These are phyloP conservation scores for Colletotrichum musae DNA, from an alignment of 2,329 filamentous ascomycete genomes.

Conservation along the genomic window DNA sequence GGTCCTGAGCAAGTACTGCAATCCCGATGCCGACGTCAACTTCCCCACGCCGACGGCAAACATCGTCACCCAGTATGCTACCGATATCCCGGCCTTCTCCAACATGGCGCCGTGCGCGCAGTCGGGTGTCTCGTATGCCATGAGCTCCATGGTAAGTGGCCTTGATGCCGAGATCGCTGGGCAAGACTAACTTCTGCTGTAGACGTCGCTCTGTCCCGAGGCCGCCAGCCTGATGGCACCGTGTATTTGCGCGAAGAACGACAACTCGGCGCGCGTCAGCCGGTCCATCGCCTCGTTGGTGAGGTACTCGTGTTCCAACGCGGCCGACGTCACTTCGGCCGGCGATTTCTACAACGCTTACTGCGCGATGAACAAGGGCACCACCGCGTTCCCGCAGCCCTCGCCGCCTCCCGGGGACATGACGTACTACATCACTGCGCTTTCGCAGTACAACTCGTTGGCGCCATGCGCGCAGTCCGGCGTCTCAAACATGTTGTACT, in stretches of 20 bases:
- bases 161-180: neutral
- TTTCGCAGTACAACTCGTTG: conserved; percentile 62
- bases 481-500: conserved; percentile 58
- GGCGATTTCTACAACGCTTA: conserved; percentile 66
- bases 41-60: conserved; percentile 60
- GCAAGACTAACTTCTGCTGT: neutral
- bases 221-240: conserved; percentile 60
- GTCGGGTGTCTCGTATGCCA: conserved; percentile 54
- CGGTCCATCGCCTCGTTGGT: conserved; percentile 59
- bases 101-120: conserved; percentile 61
- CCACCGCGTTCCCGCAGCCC: conserved; percentile 62
- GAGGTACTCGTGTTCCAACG: conserved; percentile 61
- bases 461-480: conserved; percentile 61
- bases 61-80: conserved; percentile 63
- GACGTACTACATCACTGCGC: conserved; percentile 68
- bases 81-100: conserved; percentile 61
- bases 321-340: conserved; percentile 63
- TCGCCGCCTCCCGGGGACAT: conserved; percentile 66
- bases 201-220: conserved; percentile 52
- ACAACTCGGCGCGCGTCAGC: conserved; percentile 61
- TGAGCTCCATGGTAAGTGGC: conserved; percentile 51
- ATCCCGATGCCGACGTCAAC: conserved; percentile 53
- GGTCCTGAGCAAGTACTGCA: conserved; percentile 65
- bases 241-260: conserved; percentile 67
- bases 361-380: conserved; percentile 65